phyloP scores from a whole-genome alignment of 1,284 basidiomycete species.

The Athelia sp. region DNA sequence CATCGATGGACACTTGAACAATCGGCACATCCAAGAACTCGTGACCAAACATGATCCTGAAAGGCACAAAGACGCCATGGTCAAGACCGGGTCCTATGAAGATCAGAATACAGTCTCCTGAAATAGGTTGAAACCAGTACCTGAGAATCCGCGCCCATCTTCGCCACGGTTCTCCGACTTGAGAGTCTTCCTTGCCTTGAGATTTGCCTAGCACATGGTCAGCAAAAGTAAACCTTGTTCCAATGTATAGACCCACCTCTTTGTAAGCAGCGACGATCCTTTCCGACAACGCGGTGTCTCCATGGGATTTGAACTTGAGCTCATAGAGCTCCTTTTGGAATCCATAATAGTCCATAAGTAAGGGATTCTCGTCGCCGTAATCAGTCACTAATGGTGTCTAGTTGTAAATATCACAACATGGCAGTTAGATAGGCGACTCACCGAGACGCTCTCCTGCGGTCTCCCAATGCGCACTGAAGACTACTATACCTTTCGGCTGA shows the following conservation, averaged over 20 bases:
- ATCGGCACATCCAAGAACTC: slow-evolving; percentile 54
- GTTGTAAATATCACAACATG: too few relatives aligned
- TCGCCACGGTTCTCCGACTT: slow-evolving; percentile 52
- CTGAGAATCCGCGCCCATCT: slow-evolving; percentile 64
- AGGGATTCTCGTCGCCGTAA: slow-evolving; percentile 67
- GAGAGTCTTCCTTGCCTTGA: slow-evolving; percentile 44
- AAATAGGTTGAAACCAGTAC: slow-evolving; percentile 38
- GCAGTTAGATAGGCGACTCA: slow-evolving; percentile 19
- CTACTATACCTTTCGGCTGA: slow-evolving; percentile 67
- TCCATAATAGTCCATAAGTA: slow-evolving; percentile 71
- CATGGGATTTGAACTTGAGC: slow-evolving; percentile 62
- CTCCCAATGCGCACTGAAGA: slow-evolving; percentile 82
- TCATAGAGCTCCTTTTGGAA: slow-evolving; percentile 56
- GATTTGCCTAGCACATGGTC: slow-evolving; percentile 40
- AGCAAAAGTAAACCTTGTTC: not conserved
- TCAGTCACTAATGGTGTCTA: slow-evolving; percentile 51
- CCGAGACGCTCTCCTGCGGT: slow-evolving; percentile 50
- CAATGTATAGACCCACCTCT: slow-evolving; percentile 30
- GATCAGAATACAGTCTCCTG: not conserved
- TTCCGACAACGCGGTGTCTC: slow-evolving; percentile 49
- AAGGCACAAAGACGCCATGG: slow-evolving; percentile 75
- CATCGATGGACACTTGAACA: slow-evolving; percentile 68
- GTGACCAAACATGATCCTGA: slow-evolving; percentile 72
- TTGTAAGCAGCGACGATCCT: slow-evolving; percentile 58
- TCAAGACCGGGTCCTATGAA: slow-evolving; percentile 41